A percentile compares a stretch with the other conserved stretches of the same genome.
phyloP scores from a whole-genome alignment of 2,329 filamentous ascomycete genomes.

The Cercospora beticola region DNA sequence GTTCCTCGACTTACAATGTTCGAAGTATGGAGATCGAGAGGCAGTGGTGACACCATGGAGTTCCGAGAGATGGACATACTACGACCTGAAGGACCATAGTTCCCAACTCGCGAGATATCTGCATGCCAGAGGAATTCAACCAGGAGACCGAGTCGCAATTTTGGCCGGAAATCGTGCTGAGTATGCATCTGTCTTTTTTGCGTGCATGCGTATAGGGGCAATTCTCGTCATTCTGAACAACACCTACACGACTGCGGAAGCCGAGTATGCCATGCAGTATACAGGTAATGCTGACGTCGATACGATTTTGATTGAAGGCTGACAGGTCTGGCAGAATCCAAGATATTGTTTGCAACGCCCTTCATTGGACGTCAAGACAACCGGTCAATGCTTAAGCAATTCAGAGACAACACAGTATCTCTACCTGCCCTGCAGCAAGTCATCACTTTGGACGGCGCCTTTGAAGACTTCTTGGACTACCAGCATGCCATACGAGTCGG shows the following conservation, averaged over 20 bases:
- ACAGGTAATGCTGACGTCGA: constrained; percentile 52
- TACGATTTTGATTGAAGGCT: background rate
- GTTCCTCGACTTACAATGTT: constrained; percentile 68
- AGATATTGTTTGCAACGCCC: constrained; percentile 70
- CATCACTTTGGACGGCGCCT: constrained; percentile 29
- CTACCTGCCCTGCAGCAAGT: constrained; percentile 30
- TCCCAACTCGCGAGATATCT: constrained; percentile 48
- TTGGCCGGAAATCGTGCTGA: constrained; percentile 66
- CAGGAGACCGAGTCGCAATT: constrained; percentile 70
- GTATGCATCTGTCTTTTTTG: constrained; percentile 68
- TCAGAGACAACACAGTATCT: constrained; percentile 18
- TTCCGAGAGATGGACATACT: constrained; percentile 68
- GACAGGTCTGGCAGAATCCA: constrained; percentile 56
- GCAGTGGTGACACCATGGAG: constrained; percentile 76
- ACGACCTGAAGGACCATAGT: constrained; percentile 42
- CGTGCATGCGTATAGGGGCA: constrained; percentile 55
- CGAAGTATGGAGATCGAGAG: constrained; percentile 64
- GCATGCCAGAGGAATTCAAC: constrained; percentile 63
- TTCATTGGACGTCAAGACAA: constrained; percentile 68
- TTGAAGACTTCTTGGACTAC: constrained; percentile 29
- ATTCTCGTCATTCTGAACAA: constrained; percentile 75
- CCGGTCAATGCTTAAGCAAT: constrained; percentile 52
- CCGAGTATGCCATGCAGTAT: constrained; percentile 68
- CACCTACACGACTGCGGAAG: constrained; percentile 73
- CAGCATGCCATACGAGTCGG: constrained; percentile 44